phyloP scores from a whole-genome alignment of 495 filamentous ascomycete species.

The Neurospora sp. region DNA sequence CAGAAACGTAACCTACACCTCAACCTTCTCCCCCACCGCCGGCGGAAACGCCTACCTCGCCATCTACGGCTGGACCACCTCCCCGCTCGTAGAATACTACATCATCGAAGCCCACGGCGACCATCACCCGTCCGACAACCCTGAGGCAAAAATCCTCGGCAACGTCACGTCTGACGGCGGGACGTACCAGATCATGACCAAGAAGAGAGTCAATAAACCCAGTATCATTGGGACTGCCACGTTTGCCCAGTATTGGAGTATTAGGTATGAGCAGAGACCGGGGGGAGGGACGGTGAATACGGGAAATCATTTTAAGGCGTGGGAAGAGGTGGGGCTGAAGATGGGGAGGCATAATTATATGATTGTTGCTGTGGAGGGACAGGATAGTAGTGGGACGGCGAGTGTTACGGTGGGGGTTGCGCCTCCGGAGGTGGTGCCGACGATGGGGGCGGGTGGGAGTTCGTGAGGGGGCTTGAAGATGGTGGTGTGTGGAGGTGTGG shows the following conservation, averaged over 20 bases:
- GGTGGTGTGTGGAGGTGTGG: no score
- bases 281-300: constrained; percentile 25
- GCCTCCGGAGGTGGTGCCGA: no score
- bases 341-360: constrained; percentile 42
- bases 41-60: constrained; percentile 20
- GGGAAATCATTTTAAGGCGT: constrained; percentile 46
- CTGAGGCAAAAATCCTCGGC: constrained; percentile 34
- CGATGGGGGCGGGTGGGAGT: no score
- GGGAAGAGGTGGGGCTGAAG: constrained; percentile 32
- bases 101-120: constrained; percentile 49
- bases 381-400: constrained; percentile 24
- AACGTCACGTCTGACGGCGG: constrained; percentile 44
- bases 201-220: constrained; percentile 43
- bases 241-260: constrained; percentile 53
- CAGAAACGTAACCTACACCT: constrained; percentile 12
- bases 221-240: constrained; percentile 49
- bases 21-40: constrained; percentile 11
- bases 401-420: constrained; percentile 20
- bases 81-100: constrained; percentile 57
- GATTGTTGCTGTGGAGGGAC: constrained; percentile 43
- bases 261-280: constrained; percentile 28
- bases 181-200: constrained; percentile 48
- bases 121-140: constrained; percentile 41
- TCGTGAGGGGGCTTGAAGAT: background rate
- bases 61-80: constrained; percentile 53